Evolutionary conservation across 2,329 filamentous ascomycete genomes (phyloP), one percentile per base, ranked within the genome.

Genomic region (Raffaelea deltoideospora): DNA sequence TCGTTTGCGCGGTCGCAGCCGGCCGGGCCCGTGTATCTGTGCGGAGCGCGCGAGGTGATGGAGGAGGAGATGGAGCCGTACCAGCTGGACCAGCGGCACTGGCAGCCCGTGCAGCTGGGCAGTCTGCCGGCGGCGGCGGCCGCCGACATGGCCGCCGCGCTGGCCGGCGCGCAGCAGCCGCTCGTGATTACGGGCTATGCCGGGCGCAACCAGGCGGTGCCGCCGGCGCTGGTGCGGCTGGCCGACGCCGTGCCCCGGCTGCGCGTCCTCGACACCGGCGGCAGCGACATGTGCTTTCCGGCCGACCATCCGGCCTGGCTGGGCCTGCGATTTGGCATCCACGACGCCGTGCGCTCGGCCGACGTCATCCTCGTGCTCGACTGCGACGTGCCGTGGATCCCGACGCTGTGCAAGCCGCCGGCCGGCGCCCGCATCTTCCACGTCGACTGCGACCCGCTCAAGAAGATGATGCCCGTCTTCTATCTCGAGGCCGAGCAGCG

Each of bases 301-400:
- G 76, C 72, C 1, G 64, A 78, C 37, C 79, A 86, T 47, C 72
- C 68, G 2, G 72, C 59, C 1, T 83, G 72, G 60, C 52, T 84
- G 11, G 79, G 87, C 3, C 54, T 90, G 35, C 68, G 76, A 31
- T 92, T 77, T 47, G 84, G 84, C 3, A 65, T 71, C 3, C 80
- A 93, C 35, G 73, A 82, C 2, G 64, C 67, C 30, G 82, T 94
- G 51, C 69, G 66, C 40, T 73, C 73, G 0, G 84, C 87, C 1
- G 88, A 95, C 53, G 72, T 85, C 10, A 92, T 95, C 41, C 46
- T 95, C 1, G 78, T 94, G 3, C 52, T 93, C 19, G 81, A 95
- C 55, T 92, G 85, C 44, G 87, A 95, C 50, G 85, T 94, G 0
- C 87, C 87, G 0, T 95, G 86, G 85, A 86, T 95, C 38, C 76